Base-by-base conservation (phyloP, 768 basidiomycete species). In the Boletus reticuloceps region DNA sequence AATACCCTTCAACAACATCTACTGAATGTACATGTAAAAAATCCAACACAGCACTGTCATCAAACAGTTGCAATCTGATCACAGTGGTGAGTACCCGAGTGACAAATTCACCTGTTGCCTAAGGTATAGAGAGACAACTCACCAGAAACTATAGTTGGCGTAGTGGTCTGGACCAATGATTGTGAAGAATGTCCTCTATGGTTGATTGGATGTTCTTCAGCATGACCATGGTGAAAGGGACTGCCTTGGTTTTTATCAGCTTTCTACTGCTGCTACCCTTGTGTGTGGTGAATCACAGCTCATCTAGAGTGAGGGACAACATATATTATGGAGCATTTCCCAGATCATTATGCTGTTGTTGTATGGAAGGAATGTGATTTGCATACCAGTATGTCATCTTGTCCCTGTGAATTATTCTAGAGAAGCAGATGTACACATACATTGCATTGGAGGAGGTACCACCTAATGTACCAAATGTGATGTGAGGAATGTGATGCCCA, bases 381-480 rank as follows among this genome's bases (percentile, higher is more conserved):
- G 40, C 49, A 0, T 13, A 8, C 2, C 37, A 14, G 16, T 36
- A 2, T 10, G 54, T 46, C 34, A 41, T 25, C 29, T 53, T 1
- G 1, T 63, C 41, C 2, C 31, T 31, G 3, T 63, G 62, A 4
- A 61, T 63, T 4, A 63, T 63, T 2, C 57, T 29, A 5, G 57
- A 54, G 34, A 62, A 63, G 36, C 31, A 57, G 2, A 63, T 53
- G 8, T 54, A 55, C 1, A 62, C 11, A 5, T 34, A 37, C 36
- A 52, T 45, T 6, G 31, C 1, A 5, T 19, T 6, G 9, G 49
- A 32, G 9, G 13, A 8, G 22, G n/a, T n/a, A n/a, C 11, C 9
- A 2, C 36, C 16, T 4, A 52, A 3, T 3, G 29, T 29, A 8
- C 39, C 50, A 36, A 63, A 53, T 14, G 4, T 13, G 1, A 50